Conservation (phyloP, 2,329 filamentous ascomycete genomes). For the Neonectria sp. region DNA sequence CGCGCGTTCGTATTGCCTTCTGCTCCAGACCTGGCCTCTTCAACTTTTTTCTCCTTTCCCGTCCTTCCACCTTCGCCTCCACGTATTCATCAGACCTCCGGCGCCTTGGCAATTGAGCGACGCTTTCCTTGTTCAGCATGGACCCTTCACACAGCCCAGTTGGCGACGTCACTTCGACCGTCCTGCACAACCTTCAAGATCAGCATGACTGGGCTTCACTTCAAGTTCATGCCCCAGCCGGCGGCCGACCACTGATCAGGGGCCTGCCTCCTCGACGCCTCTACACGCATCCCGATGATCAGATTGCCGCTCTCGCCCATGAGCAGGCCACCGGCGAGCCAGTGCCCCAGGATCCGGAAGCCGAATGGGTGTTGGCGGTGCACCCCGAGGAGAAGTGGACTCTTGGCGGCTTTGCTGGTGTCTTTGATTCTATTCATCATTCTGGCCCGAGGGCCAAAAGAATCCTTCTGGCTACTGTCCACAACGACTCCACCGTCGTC, state of each 20-base stretch:
- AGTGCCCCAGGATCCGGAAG: slow-evolving; percentile 67
- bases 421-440: slow-evolving; percentile 76
- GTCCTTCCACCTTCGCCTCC: not conserved
- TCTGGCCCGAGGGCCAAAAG: slow-evolving; percentile 72
- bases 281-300: slow-evolving; percentile 87
- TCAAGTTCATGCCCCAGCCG: slow-evolving; percentile 64
- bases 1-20: slow-evolving; percentile 5
- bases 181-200: slow-evolving; percentile 79
- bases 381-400: slow-evolving; percentile 82
- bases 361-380: slow-evolving; percentile 84
- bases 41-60: too few species aligned
- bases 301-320: slow-evolving; percentile 78
- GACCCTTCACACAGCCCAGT: slow-evolving; percentile 33
- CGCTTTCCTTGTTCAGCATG: slow-evolving; percentile 29
- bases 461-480: slow-evolving; percentile 80
- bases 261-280: slow-evolving; percentile 81
- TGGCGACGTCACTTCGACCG: slow-evolving; percentile 56
- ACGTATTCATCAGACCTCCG: not conserved
- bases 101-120: slow-evolving; percentile 22
- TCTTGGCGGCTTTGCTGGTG: slow-evolving; percentile 73
- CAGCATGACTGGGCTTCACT: slow-evolving; percentile 83
- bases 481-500: slow-evolving; percentile 86
- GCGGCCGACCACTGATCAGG: slow-evolving; percentile 74
- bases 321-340: slow-evolving; percentile 64
- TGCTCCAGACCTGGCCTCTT: not conserved